These are phyloP conservation scores for Ramaria rubella DNA, from an alignment of 768 basidiomycete genomes.

Conservation along the genomic window DNA sequence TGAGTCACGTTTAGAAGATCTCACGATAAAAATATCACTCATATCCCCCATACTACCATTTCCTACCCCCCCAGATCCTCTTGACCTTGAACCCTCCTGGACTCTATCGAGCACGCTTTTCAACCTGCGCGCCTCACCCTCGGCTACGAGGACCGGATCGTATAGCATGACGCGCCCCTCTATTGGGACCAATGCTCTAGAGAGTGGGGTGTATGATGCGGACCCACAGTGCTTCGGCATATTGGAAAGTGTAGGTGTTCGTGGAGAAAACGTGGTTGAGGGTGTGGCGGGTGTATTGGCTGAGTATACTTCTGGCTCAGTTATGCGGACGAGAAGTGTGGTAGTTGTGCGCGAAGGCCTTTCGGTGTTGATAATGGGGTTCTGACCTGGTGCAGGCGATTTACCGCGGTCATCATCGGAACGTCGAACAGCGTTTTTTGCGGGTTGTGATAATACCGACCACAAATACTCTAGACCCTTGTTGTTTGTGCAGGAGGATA, in stretches of 20 bases:
- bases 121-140: constrained; percentile 3
- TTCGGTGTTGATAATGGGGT: background rate
- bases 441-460: background rate
- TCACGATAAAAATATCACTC: background rate
- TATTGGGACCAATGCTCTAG: background rate
- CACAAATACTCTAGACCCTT: constrained; percentile 1
- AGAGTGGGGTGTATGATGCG: background rate
- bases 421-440: background rate
- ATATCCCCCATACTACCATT: background rate
- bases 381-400: background rate
- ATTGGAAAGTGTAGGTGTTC: background rate
- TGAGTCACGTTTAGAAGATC: background rate
- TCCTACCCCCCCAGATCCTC: background rate
- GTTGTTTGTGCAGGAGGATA: constrained; percentile 1
- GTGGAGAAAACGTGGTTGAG: background rate
- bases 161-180: background rate
- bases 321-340: constrained; percentile 1
- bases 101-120: background rate
- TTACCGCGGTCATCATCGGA: background rate
- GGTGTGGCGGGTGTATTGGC: background rate
- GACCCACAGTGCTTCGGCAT: background rate
- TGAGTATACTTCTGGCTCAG: background rate
- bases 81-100: background rate
- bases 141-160: background rate
- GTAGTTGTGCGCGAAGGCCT: background rate